These are phyloP conservation scores for Apiospora kogelbergensis DNA, from an alignment of 2,329 filamentous ascomycete species.

Conservation along the genomic window DNA sequence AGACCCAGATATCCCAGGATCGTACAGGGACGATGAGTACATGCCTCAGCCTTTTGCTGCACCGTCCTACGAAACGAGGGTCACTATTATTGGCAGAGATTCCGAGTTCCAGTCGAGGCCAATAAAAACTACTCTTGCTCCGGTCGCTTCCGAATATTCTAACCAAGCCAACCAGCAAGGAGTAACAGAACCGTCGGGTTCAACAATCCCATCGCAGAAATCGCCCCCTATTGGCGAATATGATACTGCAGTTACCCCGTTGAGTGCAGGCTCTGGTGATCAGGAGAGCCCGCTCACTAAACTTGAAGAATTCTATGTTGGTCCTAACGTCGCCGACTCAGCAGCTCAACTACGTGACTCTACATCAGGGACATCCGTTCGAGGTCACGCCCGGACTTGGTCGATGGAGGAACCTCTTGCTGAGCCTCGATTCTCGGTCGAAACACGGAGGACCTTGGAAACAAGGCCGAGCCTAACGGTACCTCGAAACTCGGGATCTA, in stretches of 20 bases:
- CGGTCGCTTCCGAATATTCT: neutral
- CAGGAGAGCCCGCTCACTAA: conserved; percentile 27
- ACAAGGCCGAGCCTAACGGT: conserved; percentile 47
- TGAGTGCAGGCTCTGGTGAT: conserved; percentile 22
- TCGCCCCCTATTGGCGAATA: conserved; percentile 4
- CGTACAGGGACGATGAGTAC: conserved; percentile 37
- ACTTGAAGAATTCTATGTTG: conserved; percentile 31
- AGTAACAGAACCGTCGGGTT: neutral
- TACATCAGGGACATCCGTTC: conserved; percentile 15
- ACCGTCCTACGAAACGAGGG: conserved; percentile 44
- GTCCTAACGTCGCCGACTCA: conserved; percentile 26
- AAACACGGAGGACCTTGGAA: conserved; percentile 33
- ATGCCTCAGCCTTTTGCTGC: conserved; percentile 40
- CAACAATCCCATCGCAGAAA: neutral
- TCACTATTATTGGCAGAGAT: conserved; percentile 50
- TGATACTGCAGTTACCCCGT: neutral
- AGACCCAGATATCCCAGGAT: conserved; percentile 29
- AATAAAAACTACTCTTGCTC: neutral
- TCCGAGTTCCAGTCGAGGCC: conserved; percentile 33
- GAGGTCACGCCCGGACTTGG: conserved; percentile 14
- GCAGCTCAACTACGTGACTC: conserved; percentile 20
- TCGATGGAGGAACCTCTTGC: conserved; percentile 20
- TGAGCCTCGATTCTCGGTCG: conserved; percentile 26
- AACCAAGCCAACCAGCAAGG: neutral
- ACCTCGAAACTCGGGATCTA: conserved; percentile 42